Conservation (phyloP, 1,139 yeast genomes). For the Debaryomyces fabryi region DNA sequence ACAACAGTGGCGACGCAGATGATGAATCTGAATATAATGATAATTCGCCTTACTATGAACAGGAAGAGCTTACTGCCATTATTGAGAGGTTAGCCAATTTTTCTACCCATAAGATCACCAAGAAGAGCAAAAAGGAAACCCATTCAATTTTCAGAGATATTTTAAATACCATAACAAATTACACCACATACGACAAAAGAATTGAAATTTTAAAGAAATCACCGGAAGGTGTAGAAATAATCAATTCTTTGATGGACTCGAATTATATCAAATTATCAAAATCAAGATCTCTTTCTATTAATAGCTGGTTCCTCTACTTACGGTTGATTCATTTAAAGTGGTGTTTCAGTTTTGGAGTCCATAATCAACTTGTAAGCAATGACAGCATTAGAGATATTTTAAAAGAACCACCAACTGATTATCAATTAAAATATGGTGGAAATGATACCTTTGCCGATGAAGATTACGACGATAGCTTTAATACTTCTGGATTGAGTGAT, state of each 20-base stretch:
- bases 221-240: slow-evolving; percentile 46
- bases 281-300: slow-evolving; percentile 59
- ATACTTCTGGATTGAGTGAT: slow-evolving; percentile 15
- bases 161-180: slow-evolving; percentile 49
- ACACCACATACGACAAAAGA: slow-evolving; percentile 45
- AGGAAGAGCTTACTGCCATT: slow-evolving; percentile 48
- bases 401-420: slow-evolving; percentile 43
- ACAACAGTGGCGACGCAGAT: slow-evolving; percentile 33
- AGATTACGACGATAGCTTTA: slow-evolving; percentile 16
- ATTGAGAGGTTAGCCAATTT: slow-evolving; percentile 52
- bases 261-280: slow-evolving; percentile 59
- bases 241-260: slow-evolving; percentile 34
- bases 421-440: slow-evolving; percentile 30
- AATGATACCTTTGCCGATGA: slow-evolving; percentile 20
- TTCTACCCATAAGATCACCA: slow-evolving; percentile 58
- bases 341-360: slow-evolving; percentile 72
- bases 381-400: slow-evolving; percentile 46
- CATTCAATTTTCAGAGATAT: slow-evolving; percentile 69
- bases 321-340: slow-evolving; percentile 67
- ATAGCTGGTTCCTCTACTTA: slow-evolving; percentile 66
- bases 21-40: slow-evolving; percentile 46
- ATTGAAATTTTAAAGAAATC: slow-evolving; percentile 38
- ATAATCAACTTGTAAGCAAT: slow-evolving; percentile 60
- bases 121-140: slow-evolving; percentile 62
- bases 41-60: slow-evolving; percentile 62